Conservation (phyloP, 305 asterid genomes). For the Fraxinus velutina region DNA sequence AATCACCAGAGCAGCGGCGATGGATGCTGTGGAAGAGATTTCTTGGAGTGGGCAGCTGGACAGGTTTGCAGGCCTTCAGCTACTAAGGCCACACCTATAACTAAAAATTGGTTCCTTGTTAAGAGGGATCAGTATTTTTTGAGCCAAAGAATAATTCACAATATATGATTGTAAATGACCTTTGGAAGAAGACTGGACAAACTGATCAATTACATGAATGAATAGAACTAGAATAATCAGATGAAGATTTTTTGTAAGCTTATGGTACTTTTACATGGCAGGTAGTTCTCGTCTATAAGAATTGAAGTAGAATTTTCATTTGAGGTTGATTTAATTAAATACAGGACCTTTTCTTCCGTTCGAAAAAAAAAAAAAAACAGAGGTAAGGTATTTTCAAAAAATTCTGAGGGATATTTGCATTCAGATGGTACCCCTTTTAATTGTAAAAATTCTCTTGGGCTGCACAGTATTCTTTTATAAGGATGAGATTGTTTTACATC, state of each 20-base stretch:
- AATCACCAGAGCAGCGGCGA: neutral
- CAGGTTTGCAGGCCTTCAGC: neutral
- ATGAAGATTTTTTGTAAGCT: neutral
- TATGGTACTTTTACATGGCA: neutral
- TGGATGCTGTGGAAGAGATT: neutral
- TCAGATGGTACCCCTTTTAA: neutral
- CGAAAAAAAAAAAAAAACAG: neutral
- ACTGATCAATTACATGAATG: neutral
- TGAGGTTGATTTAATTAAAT: neutral
- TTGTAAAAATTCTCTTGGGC: neutral
- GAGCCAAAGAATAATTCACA: neutral
- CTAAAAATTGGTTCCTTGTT: neutral
- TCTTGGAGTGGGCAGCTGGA: neutral
- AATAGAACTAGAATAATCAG: neutral
- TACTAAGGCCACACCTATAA: neutral
- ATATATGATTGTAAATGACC: neutral
- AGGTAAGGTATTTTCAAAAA: neutral
- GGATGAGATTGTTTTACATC: neutral
- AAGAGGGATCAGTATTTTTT: neutral
- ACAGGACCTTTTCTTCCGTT: neutral
- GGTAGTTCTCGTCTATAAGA: neutral
- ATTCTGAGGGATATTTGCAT: neutral
- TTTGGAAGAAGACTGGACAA: neutral
- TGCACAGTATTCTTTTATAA: neutral
- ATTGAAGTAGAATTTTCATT: neutral